phyloP scores from a whole-genome alignment of 371 early-diverging fungal species.

The Apophysomyces elegans region DNA sequence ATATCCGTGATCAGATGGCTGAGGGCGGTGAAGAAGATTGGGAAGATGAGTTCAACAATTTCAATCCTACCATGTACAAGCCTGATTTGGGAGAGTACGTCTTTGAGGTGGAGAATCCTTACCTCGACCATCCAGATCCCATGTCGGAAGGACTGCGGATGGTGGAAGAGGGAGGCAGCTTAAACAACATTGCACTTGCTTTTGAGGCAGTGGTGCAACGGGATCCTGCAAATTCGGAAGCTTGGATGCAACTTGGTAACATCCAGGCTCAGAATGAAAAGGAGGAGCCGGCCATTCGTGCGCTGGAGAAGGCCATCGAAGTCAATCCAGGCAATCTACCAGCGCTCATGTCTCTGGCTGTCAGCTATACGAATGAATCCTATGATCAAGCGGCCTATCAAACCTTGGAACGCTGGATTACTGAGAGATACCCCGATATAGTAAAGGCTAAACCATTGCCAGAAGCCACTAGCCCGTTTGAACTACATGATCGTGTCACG shows the following conservation, averaged over 20 bases:
- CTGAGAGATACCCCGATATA: conserved; percentile 46
- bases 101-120: conserved; percentile 82
- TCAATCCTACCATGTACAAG: conserved; percentile 47
- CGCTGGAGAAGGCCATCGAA: conserved; percentile 71
- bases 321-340: conserved; percentile 66
- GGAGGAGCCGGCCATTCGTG: conserved; percentile 83
- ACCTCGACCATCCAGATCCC: conserved; percentile 56
- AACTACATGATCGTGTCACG: conserved; percentile 76
- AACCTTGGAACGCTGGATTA: conserved; percentile 54
- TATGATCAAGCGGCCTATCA: conserved; percentile 62
- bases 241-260: conserved; percentile 83
- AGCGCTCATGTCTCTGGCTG: conserved; percentile 85
- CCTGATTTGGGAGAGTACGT: conserved; percentile 72
- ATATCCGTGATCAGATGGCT: conserved; percentile 55
- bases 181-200: conserved; percentile 78
- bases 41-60: conserved; percentile 65
- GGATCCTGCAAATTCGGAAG: conserved; percentile 69
- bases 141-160: conserved; percentile 57
- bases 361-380: conserved; percentile 94
- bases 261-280: conserved; percentile 89
- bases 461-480: conserved; percentile 44
- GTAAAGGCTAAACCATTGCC: conserved; percentile 24
- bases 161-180: conserved; percentile 56
- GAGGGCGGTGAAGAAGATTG: conserved; percentile 58
- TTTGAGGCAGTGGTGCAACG: conserved; percentile 83